Evolutionary conservation across 768 basidiomycete genomes (phyloP).

Genomic region (Chalciporus sphaerocephalus): DNA sequence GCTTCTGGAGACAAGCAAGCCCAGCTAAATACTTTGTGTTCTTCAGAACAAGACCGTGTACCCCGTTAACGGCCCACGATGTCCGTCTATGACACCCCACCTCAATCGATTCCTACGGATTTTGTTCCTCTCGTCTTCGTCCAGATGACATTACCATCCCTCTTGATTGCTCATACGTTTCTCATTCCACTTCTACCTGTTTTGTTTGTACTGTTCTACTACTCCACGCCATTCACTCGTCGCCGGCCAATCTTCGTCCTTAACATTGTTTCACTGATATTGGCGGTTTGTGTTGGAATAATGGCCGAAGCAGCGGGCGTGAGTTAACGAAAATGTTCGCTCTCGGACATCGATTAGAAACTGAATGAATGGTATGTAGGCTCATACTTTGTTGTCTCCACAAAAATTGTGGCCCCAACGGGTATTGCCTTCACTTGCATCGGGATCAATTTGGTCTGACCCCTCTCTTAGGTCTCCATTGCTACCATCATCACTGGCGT

Average conservation of each 20-base stretch:
- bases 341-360: slow-evolving; percentile 1
- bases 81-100: slow-evolving; percentile 12
- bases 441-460: not conserved
- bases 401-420: slow-evolving; percentile 17
- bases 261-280: slow-evolving; percentile 19
- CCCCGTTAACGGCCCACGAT: too few relatives aligned
- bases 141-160: slow-evolving; percentile 17
- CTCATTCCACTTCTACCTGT: slow-evolving; percentile 29
- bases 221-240: slow-evolving; percentile 25
- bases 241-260: slow-evolving; percentile 27
- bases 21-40: too few relatives aligned
- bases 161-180: slow-evolving; percentile 31
- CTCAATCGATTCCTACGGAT: not conserved
- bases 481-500: slow-evolving; percentile 29
- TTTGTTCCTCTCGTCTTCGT: slow-evolving; percentile 6
- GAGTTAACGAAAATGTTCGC: too few relatives aligned
- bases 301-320: too few relatives aligned
- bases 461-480: slow-evolving; percentile 23
- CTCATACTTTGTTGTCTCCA: slow-evolving; percentile 26
- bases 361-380: too few relatives aligned
- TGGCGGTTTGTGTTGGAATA: slow-evolving; percentile 21
- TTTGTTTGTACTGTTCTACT: slow-evolving; percentile 28
- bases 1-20: too few relatives aligned
- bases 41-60: too few relatives aligned
- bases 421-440: slow-evolving; percentile 7